Evolutionary conservation across 192 early-diverging fungal genomes (phyloP).

Genomic region (Radiomyces spectabilis): DNA sequence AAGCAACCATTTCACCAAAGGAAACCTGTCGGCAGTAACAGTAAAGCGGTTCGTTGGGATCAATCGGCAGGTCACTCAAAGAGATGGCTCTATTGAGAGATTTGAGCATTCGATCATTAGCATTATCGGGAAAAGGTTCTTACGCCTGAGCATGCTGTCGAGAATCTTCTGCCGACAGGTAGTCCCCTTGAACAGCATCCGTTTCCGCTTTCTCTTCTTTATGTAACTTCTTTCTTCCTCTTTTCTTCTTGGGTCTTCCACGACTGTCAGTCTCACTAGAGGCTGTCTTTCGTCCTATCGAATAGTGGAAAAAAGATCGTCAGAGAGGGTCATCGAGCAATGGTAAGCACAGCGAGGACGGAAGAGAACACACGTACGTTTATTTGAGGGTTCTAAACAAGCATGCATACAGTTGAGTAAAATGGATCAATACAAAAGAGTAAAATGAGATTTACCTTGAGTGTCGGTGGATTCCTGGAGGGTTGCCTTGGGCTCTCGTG

Average conservation of each 20-base stretch:
- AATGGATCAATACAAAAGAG: too few species aligned
- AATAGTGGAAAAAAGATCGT: too few species aligned
- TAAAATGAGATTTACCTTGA: too few species aligned
- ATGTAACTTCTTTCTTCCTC: conserved; percentile 6
- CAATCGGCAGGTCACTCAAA: conserved; percentile 43
- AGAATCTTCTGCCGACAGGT: conserved; percentile 14
- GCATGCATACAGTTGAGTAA: too few species aligned
- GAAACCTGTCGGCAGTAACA: conserved; percentile 81
- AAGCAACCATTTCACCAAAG: conserved; percentile 87
- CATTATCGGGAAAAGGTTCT: not conserved
- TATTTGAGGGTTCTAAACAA: too few species aligned
- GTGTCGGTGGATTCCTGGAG: conserved; percentile 4
- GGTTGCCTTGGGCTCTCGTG: conserved; percentile 9
- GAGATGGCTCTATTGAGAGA: conserved; percentile 11
- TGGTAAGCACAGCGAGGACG: too few species aligned
- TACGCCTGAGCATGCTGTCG: conserved; percentile 19
- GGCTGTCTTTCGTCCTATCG: not conserved
- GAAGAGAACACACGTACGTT: too few species aligned
- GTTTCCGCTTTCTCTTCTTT: not conserved
- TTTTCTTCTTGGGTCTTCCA: not conserved
- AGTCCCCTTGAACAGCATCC: not conserved
- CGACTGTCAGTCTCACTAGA: not conserved
- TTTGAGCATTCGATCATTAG: not conserved
- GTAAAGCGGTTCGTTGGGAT: conserved; percentile 85
- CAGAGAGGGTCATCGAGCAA: too few species aligned